Evolutionary conservation across 108 stramenopile species (phyloP), one percentile per base, ranked within the genome.

Genomic region (Nitzschia sp.): DNA sequence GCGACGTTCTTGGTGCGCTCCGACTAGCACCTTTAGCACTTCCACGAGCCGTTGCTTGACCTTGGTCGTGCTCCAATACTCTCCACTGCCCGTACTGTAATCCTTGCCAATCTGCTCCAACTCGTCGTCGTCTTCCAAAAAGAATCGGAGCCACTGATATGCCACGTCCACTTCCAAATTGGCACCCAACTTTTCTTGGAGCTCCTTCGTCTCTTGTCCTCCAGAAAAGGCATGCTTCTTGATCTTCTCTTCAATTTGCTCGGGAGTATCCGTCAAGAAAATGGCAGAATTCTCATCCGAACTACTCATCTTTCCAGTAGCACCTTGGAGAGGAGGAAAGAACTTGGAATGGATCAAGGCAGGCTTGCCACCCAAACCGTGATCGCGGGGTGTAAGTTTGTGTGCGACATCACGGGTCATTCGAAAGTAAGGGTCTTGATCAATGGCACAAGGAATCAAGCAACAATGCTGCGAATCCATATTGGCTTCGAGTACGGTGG

Each of bases 351-450:
- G 98, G 48, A 99, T 91, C 71, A 99, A 78, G 0, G 97, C 88
- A 6, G 98, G 98, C 71, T 99, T 99, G 46, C 90, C 89, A 23
- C 75, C 75, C 46, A 95, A 63, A 2, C 77, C 81, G 68, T 95
- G 91, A 45, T 64, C 46, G 32, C 61, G 42, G 24, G 65, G 54
- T 19, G 86, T 87, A 47, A 95, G 54, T 70, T 95, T 95, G 83
- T 92, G 97, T 8, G 98, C 98, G 47, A 99, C 88, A 73, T 99
- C 98, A 24, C 98, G 87, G 26, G 98, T 99, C 82, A 99, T 91
- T 32, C 98, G 96, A 79, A 99, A 99, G 87, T 99, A 99, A 4
- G 98, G 97, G 79, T 99, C 98, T 83, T 99, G 98, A 72, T 99
- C 98, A 71, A 99, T 99, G 59, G 97, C 98, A 71, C 97, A 98